phyloP scores from a whole-genome alignment of 768 basidiomycete genomes.

The Cystoderma amianthinum region DNA sequence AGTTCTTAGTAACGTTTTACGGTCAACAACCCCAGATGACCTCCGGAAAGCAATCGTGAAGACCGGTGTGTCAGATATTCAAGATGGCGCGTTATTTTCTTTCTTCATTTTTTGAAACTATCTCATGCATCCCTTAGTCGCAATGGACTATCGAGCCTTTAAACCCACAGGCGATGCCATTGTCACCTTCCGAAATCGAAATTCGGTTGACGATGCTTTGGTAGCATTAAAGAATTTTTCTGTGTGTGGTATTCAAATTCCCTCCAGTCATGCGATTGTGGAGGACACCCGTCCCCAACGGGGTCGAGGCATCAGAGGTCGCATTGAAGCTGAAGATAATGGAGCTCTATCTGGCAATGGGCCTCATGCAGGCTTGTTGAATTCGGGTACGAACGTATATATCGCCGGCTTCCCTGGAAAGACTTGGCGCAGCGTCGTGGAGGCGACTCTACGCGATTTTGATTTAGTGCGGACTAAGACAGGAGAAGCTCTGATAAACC shows the following conservation, averaged over 20 bases:
- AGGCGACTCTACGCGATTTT: conserved; percentile 33
- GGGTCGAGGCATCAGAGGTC: conserved; percentile 21
- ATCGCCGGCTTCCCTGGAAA: conserved; percentile 57
- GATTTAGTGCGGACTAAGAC: conserved; percentile 21
- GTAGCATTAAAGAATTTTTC: conserved; percentile 32
- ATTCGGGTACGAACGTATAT: conserved; percentile 47
- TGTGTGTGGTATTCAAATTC: conserved; percentile 37
- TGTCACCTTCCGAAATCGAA: background rate
- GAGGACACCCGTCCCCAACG: conserved; percentile 7
- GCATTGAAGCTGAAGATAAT: conserved; percentile 16
- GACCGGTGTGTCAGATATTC: conserved; percentile 36
- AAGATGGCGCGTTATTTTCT: conserved; percentile 26
- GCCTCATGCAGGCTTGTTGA: conserved; percentile 41
- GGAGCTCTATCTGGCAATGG: conserved; percentile 31
- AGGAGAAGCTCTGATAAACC: too few species aligned
- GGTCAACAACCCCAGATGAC: conserved; percentile 48
- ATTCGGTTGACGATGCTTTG: conserved; percentile 20
- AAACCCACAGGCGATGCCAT: conserved; percentile 39
- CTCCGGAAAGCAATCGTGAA: conserved; percentile 36
- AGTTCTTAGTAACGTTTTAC: conserved; percentile 40
- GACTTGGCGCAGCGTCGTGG: conserved; percentile 16
- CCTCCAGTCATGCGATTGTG: conserved; percentile 18
- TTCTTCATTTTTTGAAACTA: background rate
- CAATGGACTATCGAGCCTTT: conserved; percentile 55
- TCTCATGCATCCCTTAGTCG: conserved; percentile 28